phyloP scores from a whole-genome alignment of 148 eudicot genomes.

The Hydrangea macrophylla region DNA sequence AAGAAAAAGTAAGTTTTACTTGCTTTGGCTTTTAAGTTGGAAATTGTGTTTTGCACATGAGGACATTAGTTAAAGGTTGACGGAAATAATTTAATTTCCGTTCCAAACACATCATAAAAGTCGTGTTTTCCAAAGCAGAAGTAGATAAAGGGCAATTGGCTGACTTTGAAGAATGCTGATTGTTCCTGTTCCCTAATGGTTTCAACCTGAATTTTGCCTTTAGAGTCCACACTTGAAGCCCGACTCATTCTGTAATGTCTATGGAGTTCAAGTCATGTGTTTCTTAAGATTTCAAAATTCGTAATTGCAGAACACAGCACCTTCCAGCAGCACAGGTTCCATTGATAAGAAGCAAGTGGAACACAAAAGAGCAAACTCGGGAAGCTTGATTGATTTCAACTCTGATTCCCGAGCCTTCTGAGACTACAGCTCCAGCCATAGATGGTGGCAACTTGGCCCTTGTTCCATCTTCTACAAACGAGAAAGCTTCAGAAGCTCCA shows the following conservation, averaged over 20 bases:
- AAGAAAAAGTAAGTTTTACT: too few relatives aligned
- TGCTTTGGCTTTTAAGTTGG: too few relatives aligned
- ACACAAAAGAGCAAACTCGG: constrained; percentile 24
- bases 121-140: neutral
- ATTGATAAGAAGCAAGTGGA: constrained; percentile 22
- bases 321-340: constrained; percentile 19
- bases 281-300: constrained; percentile 6
- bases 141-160: neutral
- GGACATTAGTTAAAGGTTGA: too few relatives aligned
- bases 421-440: constrained; percentile 11
- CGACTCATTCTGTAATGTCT: neutral
- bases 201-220: neutral
- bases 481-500: constrained; percentile 24
- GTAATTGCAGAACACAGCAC: constrained; percentile 31
- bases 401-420: constrained; percentile 32
- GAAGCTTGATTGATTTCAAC: constrained; percentile 45
- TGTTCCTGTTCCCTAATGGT: neutral
- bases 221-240: neutral
- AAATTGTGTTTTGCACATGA: too few relatives aligned
- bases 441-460: constrained; percentile 23
- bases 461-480: constrained; percentile 21
- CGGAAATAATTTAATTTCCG: too few relatives aligned
- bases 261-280: constrained; percentile 2
- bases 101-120: neutral
- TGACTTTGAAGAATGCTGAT: neutral